These are phyloP conservation scores for Glonium stellatum DNA, from an alignment of 495 filamentous ascomycete species.

Conservation along the genomic window DNA sequence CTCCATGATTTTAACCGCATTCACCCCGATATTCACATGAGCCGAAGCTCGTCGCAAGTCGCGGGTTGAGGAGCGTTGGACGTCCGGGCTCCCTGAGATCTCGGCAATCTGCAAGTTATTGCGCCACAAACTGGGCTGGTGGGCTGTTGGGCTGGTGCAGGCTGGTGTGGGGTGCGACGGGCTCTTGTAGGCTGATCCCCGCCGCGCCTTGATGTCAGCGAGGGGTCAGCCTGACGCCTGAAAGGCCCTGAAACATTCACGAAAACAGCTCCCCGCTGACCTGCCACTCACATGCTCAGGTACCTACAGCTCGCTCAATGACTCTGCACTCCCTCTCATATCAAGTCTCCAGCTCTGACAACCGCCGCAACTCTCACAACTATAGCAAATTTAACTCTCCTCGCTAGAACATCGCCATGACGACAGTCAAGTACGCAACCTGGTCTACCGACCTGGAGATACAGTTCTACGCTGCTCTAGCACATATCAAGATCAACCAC, in stretches of 20 bases:
- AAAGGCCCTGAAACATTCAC: conserved; percentile 19
- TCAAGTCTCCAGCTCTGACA: not conserved
- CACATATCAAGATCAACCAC: conserved; percentile 86
- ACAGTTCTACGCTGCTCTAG: conserved; percentile 85
- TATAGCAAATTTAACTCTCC: no score
- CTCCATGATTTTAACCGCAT: not conserved
- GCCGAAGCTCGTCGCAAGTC: not conserved
- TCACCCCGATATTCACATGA: not conserved
- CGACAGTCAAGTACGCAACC: conserved; percentile 59
- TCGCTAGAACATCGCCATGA: conserved; percentile 13
- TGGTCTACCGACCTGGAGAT: conserved; percentile 93
- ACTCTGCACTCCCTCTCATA: conserved; percentile 5
- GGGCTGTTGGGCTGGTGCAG: no score
- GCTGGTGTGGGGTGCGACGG: no score
- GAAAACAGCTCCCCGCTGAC: not conserved
- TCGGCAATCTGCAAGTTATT: not conserved
- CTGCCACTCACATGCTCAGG: conserved; percentile 9
- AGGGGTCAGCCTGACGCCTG: conserved; percentile 4
- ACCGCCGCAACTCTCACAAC: no score
- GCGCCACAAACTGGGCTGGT: no score
- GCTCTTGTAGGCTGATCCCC: no score
- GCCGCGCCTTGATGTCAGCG: not conserved
- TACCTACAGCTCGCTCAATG: conserved; percentile 6
- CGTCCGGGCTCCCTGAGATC: conserved; percentile 1
- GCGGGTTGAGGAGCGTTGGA: not conserved